Conservation (phyloP, 2,329 filamentous ascomycete species). For the Fusarium haematococcum region DNA sequence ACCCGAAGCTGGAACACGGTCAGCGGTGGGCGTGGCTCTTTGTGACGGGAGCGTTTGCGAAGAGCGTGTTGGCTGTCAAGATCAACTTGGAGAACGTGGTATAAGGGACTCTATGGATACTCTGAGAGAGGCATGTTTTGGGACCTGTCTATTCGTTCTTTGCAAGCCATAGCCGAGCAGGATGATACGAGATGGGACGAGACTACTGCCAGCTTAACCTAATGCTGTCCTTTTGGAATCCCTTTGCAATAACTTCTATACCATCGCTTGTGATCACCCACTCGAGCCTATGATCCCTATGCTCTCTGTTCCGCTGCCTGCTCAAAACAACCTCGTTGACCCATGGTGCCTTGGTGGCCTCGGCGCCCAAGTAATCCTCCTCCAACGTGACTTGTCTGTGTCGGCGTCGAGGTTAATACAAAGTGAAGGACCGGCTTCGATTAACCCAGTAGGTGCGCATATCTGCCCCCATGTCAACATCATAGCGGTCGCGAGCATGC, state of each 20-base stretch:
- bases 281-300: neutral
- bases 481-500: no score
- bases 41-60: slow-evolving; percentile 57
- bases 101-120: neutral
- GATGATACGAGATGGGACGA: no score
- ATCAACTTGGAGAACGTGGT: neutral
- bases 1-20: slow-evolving; percentile 57
- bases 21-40: slow-evolving; percentile 67
- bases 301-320: neutral
- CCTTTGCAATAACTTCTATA: neutral
- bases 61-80: neutral
- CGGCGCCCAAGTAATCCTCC: neutral
- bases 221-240: no score
- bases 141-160: no score
- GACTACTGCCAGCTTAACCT: no score
- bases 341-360: neutral
- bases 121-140: neutral
- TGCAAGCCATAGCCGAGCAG: no score
- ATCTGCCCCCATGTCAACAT: neutral
- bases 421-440: neutral
- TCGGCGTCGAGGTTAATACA: neutral
- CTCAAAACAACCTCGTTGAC: neutral
- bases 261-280: neutral
- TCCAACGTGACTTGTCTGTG: neutral
- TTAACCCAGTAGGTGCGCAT: neutral